Base-by-base conservation (phyloP, 1,284 basidiomycete species). In the Fomitopsis schrenkii region DNA sequence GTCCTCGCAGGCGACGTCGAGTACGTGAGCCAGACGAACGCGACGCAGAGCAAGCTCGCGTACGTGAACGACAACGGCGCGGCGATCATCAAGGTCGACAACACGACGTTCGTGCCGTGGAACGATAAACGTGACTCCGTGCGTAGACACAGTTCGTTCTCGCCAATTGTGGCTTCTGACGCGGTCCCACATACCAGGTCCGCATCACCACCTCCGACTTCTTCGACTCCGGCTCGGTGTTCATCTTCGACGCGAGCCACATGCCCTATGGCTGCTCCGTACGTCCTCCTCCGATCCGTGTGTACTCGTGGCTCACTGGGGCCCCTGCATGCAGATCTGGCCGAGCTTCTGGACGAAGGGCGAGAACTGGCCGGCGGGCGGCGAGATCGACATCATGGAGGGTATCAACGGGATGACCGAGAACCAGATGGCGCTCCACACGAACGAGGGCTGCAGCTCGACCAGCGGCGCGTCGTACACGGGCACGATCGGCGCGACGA, bases 381-480 rank as follows among this genome's bases (percentile, higher is more conserved):
- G 85, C 56, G 83, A 86, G 69, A 85, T 85, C 55, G 83, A 84
- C 67, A 82, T 84, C 63, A 75, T 85, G 42, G 84, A 85, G 70
- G 73, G 65, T 26, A 71, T 76, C 52, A 77, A 76, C 66, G 67
- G 76, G 36, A 79, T 80, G 76, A 68, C 71, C 9, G 66, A 71
- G 66, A 85, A 80, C 68, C 78, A 80, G 66, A 76, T 77, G 70
- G 80, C 83, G 5, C 71, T 83, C 22, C 83, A 84, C 66, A 80
- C 82, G 9, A 62, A 73, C 14, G 58, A 69, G 17, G 80, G 80
- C 1, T 76, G 74, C 66, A 63, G 60, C 41, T 69, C 72, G 40
- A 59, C 68, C 6, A 67, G 67, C 72, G 75, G 64, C 0, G 70
- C 74, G 7, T 69, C 71, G 10, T 77, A 80, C 69, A 71, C 72